Evolutionary conservation across 768 basidiomycete genomes (phyloP).

Genomic region (Lactarius sanguifluus): DNA sequence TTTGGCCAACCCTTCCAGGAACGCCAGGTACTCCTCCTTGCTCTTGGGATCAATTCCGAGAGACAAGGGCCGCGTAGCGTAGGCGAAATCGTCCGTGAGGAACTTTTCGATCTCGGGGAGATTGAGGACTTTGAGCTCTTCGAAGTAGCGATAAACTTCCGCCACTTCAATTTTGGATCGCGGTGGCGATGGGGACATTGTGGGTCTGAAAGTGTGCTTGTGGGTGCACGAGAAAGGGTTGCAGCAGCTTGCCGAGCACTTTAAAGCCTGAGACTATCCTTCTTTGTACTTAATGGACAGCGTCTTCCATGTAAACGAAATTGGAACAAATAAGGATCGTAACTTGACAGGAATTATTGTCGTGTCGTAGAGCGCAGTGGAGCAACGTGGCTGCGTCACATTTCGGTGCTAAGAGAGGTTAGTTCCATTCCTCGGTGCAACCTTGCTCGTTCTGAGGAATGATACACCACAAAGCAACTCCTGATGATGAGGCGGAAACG

Average conservation of each 20-base stretch:
- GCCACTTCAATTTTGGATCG: neutral
- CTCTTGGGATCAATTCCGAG: neutral
- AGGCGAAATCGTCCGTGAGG: slow-evolving; percentile 16
- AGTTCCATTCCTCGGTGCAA: neutral
- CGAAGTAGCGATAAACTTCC: slow-evolving; percentile 8
- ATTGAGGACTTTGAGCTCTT: slow-evolving; percentile 6
- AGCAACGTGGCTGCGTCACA: too few relatives aligned
- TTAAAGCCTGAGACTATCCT: neutral
- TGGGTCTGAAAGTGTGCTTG: neutral
- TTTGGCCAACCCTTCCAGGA: neutral
- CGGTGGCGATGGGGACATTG: neutral
- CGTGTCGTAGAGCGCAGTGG: too few relatives aligned
- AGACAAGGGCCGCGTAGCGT: neutral
- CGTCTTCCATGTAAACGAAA: too few relatives aligned
- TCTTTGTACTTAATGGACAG: neutral
- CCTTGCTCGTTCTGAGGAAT: neutral
- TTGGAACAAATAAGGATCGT: neutral
- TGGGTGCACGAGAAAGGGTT: neutral
- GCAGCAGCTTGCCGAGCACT: neutral
- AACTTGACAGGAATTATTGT: neutral
- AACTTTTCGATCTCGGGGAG: neutral
- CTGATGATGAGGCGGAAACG: neutral
- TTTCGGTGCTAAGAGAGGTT: neutral
- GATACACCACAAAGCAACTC: neutral
- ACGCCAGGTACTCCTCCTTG: slow-evolving; percentile 19